Evolutionary conservation across 2,329 filamentous ascomycete genomes (phyloP), one percentile per base, ranked within the genome.

Genomic region (Cladosporium cucumerinum): DNA sequence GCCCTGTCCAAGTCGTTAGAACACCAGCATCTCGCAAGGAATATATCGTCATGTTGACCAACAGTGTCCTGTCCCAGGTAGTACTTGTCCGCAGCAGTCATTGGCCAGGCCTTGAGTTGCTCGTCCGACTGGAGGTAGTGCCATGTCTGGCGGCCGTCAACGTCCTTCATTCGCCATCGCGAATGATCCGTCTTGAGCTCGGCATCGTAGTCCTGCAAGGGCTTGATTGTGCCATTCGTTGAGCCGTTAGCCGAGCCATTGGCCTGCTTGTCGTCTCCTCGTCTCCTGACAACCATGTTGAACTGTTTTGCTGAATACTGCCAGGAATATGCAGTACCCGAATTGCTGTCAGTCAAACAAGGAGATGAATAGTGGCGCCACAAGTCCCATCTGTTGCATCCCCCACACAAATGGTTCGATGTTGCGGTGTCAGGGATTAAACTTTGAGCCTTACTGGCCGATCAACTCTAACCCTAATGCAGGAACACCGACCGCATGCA

Each of bases 121-220:
- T 91, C 84, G 62, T 95, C 89, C 11, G 86, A 86, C 68, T 85
- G 80, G 3, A 99, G 81, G 75, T 98, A 99, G 73, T 95, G 91
- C 95, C 95, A 99, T 59, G 92, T 97, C 72, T 97, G 93, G 63
- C 91, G 85, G 57, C 95, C 94, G 60, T 86, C 85, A 66, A 96
- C 91, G 73, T 96, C 89, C 67, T 87, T 85, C 75, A 98, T 80
- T 67, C 95, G 86, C 95, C 95, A 99, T 77, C 90, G 84, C 8
- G 87, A 85, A 69, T 86, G 86, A 78, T 99, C 94, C 5, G 93
- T 97, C 49, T 70, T 71, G 14, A 67, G 66, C 34, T 71, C 57
- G 16, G 58, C 57, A 57, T 39, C 28, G 7, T 30, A 48, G 14
- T 54, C 54, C 23, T 62, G 26, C 3, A 28, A 21, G 23, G 57